These are phyloP conservation scores for Neonectria neomacrospora DNA, from an alignment of 2,329 filamentous ascomycete genomes.

Conservation along the genomic window DNA sequence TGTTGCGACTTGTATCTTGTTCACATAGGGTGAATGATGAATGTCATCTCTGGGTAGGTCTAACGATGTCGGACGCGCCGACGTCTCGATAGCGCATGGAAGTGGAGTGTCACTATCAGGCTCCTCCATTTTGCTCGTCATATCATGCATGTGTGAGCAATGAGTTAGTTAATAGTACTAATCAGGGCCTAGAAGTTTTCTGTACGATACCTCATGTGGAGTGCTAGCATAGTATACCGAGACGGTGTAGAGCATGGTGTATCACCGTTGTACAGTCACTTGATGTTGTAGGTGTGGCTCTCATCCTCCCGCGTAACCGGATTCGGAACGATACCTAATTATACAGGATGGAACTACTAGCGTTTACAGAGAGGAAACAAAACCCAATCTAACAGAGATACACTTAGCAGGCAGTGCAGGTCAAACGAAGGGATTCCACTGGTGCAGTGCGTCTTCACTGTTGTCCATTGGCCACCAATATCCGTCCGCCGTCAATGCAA, in stretches of 20 bases:
- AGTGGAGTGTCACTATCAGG: background rate
- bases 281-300: no score
- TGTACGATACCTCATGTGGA: background rate
- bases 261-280: no score
- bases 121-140: background rate
- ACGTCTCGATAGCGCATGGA: background rate
- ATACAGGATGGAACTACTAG: background rate
- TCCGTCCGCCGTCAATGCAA: constrained; percentile 47
- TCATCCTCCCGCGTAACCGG: background rate
- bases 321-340: background rate
- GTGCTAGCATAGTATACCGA: no score
- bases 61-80: background rate
- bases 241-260: background rate
- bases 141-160: background rate
- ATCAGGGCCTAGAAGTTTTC: background rate
- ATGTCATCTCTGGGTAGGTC: background rate
- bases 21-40: background rate
- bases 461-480: constrained; percentile 48
- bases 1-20: background rate
- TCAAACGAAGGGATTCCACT: background rate
- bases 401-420: background rate
- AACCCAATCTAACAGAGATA: background rate
- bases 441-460: constrained; percentile 11
- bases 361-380: no score
- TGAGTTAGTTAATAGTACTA: background rate